Conservation (phyloP, 805 yeast species). For the Cyberlindnera nakhonratchasimensis region DNA sequence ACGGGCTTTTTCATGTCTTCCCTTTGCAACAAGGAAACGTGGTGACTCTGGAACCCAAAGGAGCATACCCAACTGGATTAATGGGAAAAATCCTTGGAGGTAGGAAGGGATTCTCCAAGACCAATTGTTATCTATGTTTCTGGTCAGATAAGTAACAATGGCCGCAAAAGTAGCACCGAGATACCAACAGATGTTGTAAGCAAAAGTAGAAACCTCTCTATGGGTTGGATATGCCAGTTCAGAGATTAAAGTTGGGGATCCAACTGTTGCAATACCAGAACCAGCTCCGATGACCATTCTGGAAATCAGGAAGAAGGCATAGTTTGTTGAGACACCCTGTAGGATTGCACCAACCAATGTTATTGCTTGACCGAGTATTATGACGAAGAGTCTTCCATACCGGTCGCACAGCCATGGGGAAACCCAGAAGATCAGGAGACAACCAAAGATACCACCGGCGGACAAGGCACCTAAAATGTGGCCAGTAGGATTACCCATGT, state of each 20-base stretch:
- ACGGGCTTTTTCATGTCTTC: slow-evolving; percentile 42
- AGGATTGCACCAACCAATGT: slow-evolving; percentile 24
- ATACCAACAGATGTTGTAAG: slow-evolving; percentile 50
- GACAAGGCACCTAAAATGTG: slow-evolving; percentile 37
- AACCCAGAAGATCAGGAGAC: slow-evolving; percentile 29
- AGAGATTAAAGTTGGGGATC: slow-evolving; percentile 46
- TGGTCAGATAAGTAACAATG: slow-evolving; percentile 47
- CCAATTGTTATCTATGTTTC: slow-evolving; percentile 25
- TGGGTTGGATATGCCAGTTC: slow-evolving; percentile 49
- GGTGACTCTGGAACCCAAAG: slow-evolving; percentile 49
- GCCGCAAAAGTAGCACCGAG: slow-evolving; percentile 51
- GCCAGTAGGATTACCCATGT: slow-evolving; percentile 38
- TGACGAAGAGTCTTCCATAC: slow-evolving; percentile 37
- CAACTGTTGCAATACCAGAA: slow-evolving; percentile 25
- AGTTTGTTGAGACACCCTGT: slow-evolving; percentile 28
- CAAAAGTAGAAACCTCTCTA: slow-evolving; percentile 37
- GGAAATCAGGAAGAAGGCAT: slow-evolving; percentile 20
- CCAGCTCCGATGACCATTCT: slow-evolving; percentile 45
- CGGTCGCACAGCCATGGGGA: slow-evolving; percentile 32
- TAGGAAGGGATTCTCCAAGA: slow-evolving; percentile 1
- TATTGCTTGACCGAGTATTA: slow-evolving; percentile 20
- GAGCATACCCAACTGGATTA: slow-evolving; percentile 35
- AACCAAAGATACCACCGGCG: slow-evolving; percentile 42
- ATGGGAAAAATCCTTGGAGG: slow-evolving; percentile 44
- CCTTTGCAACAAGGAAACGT: slow-evolving; percentile 40